Base-by-base conservation (phyloP, 371 early-diverging fungal species). In the Mucor lusitanicus region DNA sequence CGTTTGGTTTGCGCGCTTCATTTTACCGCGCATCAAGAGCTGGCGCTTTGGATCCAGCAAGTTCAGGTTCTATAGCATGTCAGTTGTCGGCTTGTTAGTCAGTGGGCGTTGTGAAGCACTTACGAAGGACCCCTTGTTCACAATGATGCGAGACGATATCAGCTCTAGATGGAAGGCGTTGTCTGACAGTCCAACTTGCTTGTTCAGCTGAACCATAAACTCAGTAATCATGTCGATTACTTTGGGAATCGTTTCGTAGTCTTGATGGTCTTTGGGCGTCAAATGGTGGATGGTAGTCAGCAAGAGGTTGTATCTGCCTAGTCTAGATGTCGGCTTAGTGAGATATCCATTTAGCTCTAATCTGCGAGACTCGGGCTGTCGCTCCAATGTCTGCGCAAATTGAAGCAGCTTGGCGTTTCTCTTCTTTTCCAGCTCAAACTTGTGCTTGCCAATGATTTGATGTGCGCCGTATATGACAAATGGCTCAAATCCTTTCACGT, bases 391-490 rank as follows among this genome's bases (percentile, higher is more conserved):
- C 82, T 92, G 72, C 8, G 93, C 83, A 81, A 95, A 96, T 74
- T 88, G 86, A 35, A 78, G 84, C 48, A 97, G 90, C 39, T 67
- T 75, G 7, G 72, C 69, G 69, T 96, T 95, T 13, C 69, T 75
- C 37, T 84, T 85, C 66, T 87, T 87, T 64, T 96, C 97, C 8
- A 85, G 75, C 56, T 95, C 96, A 68, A 94, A 87, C 11, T 83
- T 82, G 68, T 91, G 86, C 70, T 93, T 93, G 40, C 93, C 94
- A 71, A 88, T 88, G 21, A 91, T 85, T 71, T 96, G 95, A 74
- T 94, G 91, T 7, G 92, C 93, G 33, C 96, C 95, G 78, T 97
- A 97, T 28, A 83, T 87, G 7, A 96, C 90, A 66, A 94, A 96
- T 0, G 92, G 90, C 42, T 91, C 85, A 68, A 96, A 91, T 33